phyloP scores from a whole-genome alignment of 148 eudicot species.

The Rhododendron griersonianum region DNA sequence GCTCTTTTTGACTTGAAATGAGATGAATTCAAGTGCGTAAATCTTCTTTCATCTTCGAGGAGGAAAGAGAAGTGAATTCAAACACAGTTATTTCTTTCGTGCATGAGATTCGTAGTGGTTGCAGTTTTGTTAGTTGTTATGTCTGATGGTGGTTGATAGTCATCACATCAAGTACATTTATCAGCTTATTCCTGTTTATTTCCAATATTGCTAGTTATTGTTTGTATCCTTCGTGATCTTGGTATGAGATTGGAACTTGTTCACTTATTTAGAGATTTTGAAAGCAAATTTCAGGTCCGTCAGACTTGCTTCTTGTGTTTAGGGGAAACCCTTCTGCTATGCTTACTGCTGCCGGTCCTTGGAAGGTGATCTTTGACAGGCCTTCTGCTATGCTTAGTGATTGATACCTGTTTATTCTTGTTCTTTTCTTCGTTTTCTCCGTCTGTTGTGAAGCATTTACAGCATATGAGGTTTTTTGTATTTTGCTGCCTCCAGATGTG shows the following conservation, averaged over 20 bases:
- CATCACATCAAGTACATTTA: background rate
- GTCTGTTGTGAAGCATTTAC: background rate
- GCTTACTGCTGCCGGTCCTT: background rate
- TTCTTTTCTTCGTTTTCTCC: background rate
- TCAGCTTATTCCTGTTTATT: background rate
- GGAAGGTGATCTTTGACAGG: background rate
- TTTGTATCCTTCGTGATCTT: background rate
- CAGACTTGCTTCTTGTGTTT: background rate
- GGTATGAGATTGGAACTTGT: background rate
- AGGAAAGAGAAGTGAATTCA: background rate
- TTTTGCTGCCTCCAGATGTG: background rate
- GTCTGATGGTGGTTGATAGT: background rate
- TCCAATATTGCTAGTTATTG: background rate
- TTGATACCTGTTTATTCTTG: background rate
- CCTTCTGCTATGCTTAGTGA: background rate
- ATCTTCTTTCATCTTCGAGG: background rate
- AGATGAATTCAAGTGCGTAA: background rate
- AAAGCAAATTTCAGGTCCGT: background rate
- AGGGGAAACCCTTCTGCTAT: background rate
- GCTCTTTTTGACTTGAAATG: slow-evolving; percentile 22
- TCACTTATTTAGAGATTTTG: background rate
- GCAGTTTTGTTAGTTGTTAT: slow-evolving; percentile 3
- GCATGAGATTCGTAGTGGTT: background rate
- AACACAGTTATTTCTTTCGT: background rate
- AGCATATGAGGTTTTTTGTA: background rate